phyloP scores from a whole-genome alignment of 352 stramenopile genomes.

The Blastocystis sp. region DNA sequence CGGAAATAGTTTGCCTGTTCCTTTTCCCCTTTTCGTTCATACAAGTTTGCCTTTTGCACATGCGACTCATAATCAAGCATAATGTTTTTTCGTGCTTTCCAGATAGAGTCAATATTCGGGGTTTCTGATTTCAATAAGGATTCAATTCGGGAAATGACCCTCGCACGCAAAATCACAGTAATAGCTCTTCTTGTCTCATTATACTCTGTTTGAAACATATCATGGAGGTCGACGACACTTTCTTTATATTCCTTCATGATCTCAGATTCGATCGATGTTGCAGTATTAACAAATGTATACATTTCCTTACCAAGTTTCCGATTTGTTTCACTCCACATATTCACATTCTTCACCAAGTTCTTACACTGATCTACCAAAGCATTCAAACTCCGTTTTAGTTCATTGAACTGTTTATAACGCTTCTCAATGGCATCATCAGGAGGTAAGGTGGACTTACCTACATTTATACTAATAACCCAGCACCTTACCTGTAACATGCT shows the following conservation, averaged over 20 bases:
- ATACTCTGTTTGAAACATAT: neutral
- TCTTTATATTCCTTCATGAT: neutral
- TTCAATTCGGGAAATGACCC: neutral
- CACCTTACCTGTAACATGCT: neutral
- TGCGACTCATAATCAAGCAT: conserved; percentile 51
- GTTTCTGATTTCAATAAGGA: neutral
- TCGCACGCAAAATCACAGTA: neutral
- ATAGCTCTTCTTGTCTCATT: neutral
- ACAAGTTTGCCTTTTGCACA: neutral
- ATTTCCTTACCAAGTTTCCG: neutral
- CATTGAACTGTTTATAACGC: neutral
- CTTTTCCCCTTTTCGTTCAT: conserved; percentile 7
- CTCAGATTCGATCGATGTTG: neutral
- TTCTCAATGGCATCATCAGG: conserved; percentile 21
- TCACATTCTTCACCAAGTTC: conserved; percentile 11
- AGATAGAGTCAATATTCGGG: neutral
- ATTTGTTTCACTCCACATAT: conserved; percentile 1
- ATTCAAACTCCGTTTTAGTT: neutral
- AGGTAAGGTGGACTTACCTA: neutral
- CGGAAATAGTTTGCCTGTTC: neutral
- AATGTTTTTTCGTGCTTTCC: conserved; percentile 34
- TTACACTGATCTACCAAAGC: neutral
- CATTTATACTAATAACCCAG: neutral
- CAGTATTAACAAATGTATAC: neutral
- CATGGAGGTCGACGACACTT: conserved; percentile 13